Conservation (phyloP, 306 rosid species). For the Betula pendula region DNA sequence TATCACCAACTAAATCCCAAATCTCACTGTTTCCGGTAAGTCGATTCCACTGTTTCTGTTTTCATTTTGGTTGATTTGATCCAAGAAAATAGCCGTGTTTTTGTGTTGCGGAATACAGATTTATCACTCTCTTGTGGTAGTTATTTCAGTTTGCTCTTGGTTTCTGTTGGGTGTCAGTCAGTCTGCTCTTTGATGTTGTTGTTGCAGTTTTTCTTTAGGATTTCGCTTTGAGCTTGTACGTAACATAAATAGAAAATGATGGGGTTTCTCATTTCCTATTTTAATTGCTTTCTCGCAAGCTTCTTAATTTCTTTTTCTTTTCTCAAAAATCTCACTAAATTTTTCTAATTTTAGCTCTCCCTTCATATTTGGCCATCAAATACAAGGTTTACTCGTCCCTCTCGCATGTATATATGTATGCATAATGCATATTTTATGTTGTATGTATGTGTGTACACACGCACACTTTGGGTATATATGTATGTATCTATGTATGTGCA, state of each 20-base stretch:
- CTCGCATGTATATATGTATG: not conserved
- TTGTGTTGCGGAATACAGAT: too few species aligned
- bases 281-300: not conserved
- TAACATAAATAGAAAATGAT: slow-evolving; percentile 5
- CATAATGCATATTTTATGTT: not conserved
- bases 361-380: not conserved
- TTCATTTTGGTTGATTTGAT: too few species aligned
- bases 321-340: not conserved
- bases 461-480: not conserved
- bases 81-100: too few species aligned
- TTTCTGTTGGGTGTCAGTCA: slow-evolving; percentile 8
- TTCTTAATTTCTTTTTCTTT: not conserved
- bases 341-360: not conserved
- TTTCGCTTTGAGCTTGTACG: slow-evolving; percentile 4
- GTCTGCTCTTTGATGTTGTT: slow-evolving; percentile 10
- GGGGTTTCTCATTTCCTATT: slow-evolving; percentile 9
- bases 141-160: not conserved
- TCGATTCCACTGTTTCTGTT: too few species aligned
- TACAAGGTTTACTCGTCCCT: not conserved
- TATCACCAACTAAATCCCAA: too few species aligned
- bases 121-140: not conserved
- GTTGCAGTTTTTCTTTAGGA: not conserved
- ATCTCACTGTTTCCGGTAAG: too few species aligned
- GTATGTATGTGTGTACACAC: not conserved
- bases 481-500: not conserved